Evolutionary conservation across 768 basidiomycete species (phyloP), one percentile per base, ranked within the genome.

Genomic region (Goffeauzyma gilvescens): DNA sequence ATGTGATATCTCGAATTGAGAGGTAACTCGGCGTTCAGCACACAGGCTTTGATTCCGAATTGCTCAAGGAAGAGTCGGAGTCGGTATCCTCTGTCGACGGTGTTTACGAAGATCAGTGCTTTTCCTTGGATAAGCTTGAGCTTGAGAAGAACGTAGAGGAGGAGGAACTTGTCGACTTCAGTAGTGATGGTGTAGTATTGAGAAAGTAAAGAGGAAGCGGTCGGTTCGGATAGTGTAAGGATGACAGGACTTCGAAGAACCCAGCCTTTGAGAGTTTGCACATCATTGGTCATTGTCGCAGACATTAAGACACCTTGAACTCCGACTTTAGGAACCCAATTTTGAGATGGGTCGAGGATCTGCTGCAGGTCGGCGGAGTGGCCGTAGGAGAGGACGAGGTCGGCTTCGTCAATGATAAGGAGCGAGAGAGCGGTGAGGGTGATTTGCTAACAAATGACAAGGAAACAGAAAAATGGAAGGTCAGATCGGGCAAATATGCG

Each of bases 21-120:
- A 0, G 93, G 93, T 23, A 98, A 66, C 65, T 96, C 93, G 12
- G 85, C 83, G 57, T 98, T 95, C 20, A 98, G 71, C 1, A 98
- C 89, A 52, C 90, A 95, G 51, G 79, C 79, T 64, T 86, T 86
- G 60, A 96, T 82, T 0, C 83, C 87, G 55, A 95, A 96, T 64
- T 95, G 87, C 54, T 96, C 93, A 31, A 98, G 69, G 66, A 96
- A 98, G n/a, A 98, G 74, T 61, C 95, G 93, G 48, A 98, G 70
- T 41, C 87, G 79, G 62, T 96, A 98, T 41, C 79, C 79, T 18
- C 90, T 76, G 53, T 93, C 89, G 34, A 93, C 80, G 56, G 85
- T 79, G 66, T 95, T 95, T 41, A 96, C 90, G 55, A 98, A 98
- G 28, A 98, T 66, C 50, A 98, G 80, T 54, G 80, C 83, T 75